Conservation (phyloP, 345 rosid genomes). For the Ceriops tagal region DNA sequence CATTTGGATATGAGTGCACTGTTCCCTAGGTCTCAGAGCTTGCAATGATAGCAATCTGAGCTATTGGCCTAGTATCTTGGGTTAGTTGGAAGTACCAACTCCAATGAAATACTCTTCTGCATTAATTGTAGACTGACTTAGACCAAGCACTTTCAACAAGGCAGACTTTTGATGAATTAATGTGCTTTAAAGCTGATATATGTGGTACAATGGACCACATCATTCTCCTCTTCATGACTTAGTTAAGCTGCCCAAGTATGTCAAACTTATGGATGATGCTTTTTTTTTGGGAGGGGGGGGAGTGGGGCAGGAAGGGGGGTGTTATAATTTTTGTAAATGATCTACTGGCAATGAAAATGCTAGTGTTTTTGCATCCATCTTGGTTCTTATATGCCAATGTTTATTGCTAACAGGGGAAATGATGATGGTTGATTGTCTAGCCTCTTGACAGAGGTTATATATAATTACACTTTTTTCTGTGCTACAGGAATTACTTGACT, state of each 20-base stretch:
- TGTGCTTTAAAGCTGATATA: neutral
- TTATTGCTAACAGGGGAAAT: neutral
- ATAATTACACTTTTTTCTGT: conserved; percentile 7
- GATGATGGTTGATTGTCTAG: neutral
- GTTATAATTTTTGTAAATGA: neutral
- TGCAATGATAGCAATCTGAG: neutral
- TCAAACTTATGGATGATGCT: neutral
- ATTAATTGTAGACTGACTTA: neutral
- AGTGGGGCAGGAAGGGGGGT: neutral
- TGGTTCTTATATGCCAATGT: neutral
- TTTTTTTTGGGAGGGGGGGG: neutral
- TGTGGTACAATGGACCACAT: neutral
- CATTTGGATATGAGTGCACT: neutral
- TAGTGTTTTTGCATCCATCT: neutral
- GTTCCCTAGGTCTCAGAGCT: neutral
- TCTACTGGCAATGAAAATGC: neutral
- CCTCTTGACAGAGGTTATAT: neutral
- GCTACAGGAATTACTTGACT: conserved; percentile 59
- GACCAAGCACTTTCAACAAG: conserved; percentile 1
- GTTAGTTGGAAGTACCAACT: neutral
- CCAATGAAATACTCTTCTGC: no score
- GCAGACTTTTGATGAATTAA: neutral
- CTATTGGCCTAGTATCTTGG: neutral
- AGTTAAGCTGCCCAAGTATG: neutral
- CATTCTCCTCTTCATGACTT: neutral